Conservation (phyloP, 2,329 filamentous ascomycete genomes). For the Xylariaceae sp. region DNA sequence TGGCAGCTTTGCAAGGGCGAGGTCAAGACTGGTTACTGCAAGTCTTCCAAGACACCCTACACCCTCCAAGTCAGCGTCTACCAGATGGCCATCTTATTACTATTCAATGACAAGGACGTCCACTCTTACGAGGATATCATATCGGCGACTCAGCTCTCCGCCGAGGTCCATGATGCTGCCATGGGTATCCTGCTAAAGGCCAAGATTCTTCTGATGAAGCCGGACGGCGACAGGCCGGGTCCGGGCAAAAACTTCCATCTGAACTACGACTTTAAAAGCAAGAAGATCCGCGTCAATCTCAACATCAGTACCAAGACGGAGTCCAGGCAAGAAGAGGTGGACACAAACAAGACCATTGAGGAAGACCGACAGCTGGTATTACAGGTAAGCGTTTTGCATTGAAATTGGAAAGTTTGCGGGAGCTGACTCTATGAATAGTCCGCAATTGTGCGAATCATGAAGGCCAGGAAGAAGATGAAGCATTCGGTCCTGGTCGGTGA, state of each 20-base stretch:
- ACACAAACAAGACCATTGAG: constrained; percentile 99
- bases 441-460: constrained; percentile 99
- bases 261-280: constrained; percentile 95
- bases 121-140: constrained; percentile 85
- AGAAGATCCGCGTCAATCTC: constrained; percentile 95
- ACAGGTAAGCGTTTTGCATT: constrained; percentile 57
- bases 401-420: constrained; percentile 6
- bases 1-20: constrained; percentile 99
- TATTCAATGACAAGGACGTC: constrained; percentile 89
- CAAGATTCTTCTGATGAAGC: constrained; percentile 72
- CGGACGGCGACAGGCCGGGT: constrained; percentile 69
- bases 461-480: constrained; percentile 98
- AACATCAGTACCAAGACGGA: constrained; percentile 94
- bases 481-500: constrained; percentile 90
- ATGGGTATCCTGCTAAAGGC: constrained; percentile 86
- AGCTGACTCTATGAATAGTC: constrained; percentile 53
- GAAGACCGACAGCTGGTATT: constrained; percentile 94
- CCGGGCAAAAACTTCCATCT: constrained; percentile 75
- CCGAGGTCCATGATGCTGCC: constrained; percentile 81
- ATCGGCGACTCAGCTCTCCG: constrained; percentile 70
- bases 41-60: constrained; percentile 81
- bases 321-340: constrained; percentile 90
- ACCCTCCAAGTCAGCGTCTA: constrained; percentile 97
- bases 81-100: constrained; percentile 90
- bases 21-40: constrained; percentile 88